Evolutionary conservation across 2,329 filamentous ascomycete genomes (phyloP).

Genomic region (Aspergillus fructus): DNA sequence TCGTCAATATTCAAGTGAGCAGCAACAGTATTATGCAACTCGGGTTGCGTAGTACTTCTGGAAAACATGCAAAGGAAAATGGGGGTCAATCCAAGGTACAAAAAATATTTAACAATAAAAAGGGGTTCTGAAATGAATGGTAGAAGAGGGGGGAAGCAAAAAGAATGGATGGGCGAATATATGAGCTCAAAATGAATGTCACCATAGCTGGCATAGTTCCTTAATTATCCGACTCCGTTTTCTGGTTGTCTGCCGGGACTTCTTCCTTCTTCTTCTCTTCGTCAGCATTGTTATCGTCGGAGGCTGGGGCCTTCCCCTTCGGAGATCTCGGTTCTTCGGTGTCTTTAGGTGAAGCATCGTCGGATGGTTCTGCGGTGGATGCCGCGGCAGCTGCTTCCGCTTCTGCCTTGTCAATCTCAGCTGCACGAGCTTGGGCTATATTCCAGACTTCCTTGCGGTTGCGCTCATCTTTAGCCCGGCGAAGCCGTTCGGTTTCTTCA

Average conservation of each 20-base stretch:
- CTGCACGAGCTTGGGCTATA: constrained; percentile 50
- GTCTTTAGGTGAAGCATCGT: constrained; percentile 4
- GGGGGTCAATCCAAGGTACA: constrained; percentile 1
- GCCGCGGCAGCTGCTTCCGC: constrained; percentile 24
- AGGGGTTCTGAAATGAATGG: not conserved
- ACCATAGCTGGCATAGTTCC: not conserved
- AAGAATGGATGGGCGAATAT: not conserved
- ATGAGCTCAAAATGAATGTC: constrained; percentile 9
- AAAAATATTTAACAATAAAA: not conserved
- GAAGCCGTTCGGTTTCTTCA: constrained; percentile 84
- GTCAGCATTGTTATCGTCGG: constrained; percentile 4
- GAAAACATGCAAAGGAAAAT: constrained; percentile 2
- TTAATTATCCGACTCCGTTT: not conserved
- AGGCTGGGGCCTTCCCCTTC: constrained; percentile 8
- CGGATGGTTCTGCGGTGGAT: constrained; percentile 20
- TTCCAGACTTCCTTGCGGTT: constrained; percentile 74
- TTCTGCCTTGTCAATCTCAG: constrained; percentile 47
- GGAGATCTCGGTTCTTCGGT: constrained; percentile 7
- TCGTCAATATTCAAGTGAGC: constrained; percentile 20
- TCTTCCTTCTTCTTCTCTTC: constrained; percentile 8
- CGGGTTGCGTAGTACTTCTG: not conserved
- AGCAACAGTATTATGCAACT: constrained; percentile 9
- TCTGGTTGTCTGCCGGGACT: not conserved
- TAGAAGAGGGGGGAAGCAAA: not conserved
- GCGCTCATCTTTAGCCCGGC: constrained; percentile 81